A percentile compares a stretch with the other conserved stretches of the same genome.
phyloP scores from a whole-genome alignment of 352 stramenopile species.

The Phytophthora quininea region DNA sequence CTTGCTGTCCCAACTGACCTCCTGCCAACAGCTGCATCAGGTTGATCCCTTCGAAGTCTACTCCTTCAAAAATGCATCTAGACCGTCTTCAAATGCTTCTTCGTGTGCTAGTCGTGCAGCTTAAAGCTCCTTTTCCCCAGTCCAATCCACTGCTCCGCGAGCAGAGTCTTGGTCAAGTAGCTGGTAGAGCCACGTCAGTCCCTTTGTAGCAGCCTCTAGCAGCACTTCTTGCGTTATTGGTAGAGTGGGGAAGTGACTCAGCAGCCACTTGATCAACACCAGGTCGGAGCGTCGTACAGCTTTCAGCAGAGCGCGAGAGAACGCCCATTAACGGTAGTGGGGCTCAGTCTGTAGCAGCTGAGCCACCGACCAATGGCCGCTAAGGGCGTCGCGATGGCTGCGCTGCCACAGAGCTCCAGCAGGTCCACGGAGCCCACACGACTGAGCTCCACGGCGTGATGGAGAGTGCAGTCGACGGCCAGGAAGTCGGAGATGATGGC shows the following conservation, averaged over 20 bases:
- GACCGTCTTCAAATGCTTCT: neutral
- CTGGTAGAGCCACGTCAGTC: neutral
- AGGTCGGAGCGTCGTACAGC: conserved; percentile 7
- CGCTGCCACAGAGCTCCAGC: no score
- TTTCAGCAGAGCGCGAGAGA: neutral
- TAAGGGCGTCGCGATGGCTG: no score
- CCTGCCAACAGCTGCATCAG: neutral
- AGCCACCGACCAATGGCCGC: no score
- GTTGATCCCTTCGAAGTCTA: neutral
- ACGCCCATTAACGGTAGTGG: conserved; percentile 4
- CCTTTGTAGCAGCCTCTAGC: neutral
- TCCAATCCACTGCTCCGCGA: neutral
- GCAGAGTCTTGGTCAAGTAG: neutral
- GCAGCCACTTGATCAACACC: neutral
- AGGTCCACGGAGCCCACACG: no score
- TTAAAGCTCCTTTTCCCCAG: neutral
- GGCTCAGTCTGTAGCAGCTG: neutral
- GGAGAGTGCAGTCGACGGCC: no score
- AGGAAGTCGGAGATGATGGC: no score
- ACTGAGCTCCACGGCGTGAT: no score
- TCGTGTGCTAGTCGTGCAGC: neutral
- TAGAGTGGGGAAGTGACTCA: conserved; percentile 6
- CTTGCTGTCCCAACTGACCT: neutral
- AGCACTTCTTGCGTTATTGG: conserved; percentile 81
- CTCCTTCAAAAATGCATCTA: neutral